phyloP scores from a whole-genome alignment of 2,329 filamentous ascomycete genomes.

The Epichloe sp. region DNA sequence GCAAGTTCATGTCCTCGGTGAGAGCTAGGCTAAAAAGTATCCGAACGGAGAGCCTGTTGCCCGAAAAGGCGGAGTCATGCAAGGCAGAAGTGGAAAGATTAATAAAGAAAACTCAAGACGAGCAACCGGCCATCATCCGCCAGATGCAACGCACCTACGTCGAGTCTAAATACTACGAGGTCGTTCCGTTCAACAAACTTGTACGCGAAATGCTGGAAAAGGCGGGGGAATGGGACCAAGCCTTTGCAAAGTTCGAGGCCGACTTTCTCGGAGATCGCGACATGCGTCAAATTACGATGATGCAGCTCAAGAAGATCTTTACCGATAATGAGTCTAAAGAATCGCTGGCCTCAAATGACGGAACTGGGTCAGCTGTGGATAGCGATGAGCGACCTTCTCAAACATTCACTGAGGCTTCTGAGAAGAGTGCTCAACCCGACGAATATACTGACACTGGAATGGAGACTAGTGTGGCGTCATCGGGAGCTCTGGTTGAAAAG shows the following conservation, averaged over 20 bases:
- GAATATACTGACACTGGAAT: constrained; percentile 23
- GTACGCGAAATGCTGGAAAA: constrained; percentile 86
- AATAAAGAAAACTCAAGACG: constrained; percentile 67
- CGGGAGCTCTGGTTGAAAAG: constrained; percentile 10
- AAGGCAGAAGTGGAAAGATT: constrained; percentile 69
- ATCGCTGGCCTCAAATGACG: constrained; percentile 57
- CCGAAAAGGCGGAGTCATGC: constrained; percentile 75
- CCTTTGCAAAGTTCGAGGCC: constrained; percentile 80
- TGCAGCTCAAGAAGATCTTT: constrained; percentile 92
- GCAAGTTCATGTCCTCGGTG: constrained; percentile 78
- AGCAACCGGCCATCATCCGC: constrained; percentile 59
- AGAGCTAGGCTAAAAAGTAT: constrained; percentile 75
- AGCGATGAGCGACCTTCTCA: constrained; percentile 34
- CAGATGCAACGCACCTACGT: constrained; percentile 86
- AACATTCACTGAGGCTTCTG: constrained; percentile 32
- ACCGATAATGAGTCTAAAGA: constrained; percentile 77
- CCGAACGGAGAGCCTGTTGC: constrained; percentile 78
- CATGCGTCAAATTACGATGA: constrained; percentile 77
- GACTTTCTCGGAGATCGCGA: constrained; percentile 96
- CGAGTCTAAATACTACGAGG: constrained; percentile 89
- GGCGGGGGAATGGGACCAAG: constrained; percentile 78
- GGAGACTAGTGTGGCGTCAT: constrained; percentile 18
- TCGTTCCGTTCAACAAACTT: constrained; percentile 83
- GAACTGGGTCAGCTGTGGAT: constrained; percentile 42
- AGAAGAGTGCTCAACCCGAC: constrained; percentile 31